Conservation (phyloP, 1,284 basidiomycete genomes). For the Albatrellus sp. region DNA sequence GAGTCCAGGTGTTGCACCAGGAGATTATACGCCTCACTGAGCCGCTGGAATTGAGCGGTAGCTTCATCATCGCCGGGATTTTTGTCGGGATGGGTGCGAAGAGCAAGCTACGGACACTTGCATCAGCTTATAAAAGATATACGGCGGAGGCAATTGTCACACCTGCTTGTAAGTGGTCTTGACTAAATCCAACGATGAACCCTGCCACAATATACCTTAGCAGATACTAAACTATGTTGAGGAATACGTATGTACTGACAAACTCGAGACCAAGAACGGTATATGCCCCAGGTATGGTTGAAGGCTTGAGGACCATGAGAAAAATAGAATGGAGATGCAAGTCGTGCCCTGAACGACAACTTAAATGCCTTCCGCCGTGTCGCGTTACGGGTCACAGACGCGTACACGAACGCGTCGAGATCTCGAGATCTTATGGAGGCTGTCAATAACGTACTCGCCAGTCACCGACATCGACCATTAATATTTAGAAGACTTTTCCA, state of each 20-base stretch:
- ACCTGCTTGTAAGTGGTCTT: constrained; percentile 61
- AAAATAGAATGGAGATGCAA: constrained; percentile 2
- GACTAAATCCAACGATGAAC: constrained; percentile 45
- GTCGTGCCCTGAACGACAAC: no score
- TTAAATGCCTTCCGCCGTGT: no score
- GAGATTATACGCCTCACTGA: constrained; percentile 55
- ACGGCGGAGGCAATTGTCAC: constrained; percentile 7
- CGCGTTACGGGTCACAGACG: no score
- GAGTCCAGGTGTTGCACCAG: constrained; percentile 43
- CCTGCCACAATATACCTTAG: constrained; percentile 24
- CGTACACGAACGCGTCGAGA: no score
- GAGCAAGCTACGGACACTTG: constrained; percentile 34
- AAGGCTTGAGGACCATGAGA: constrained; percentile 25
- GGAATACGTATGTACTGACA: constrained; percentile 20
- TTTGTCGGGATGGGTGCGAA: constrained; percentile 65
- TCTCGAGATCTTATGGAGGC: no score
- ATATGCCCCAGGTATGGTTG: constrained; percentile 37
- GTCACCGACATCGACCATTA: no score
- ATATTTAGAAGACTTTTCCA: no score
- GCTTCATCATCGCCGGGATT: constrained; percentile 51
- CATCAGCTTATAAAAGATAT: background rate
- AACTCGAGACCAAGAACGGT: constrained; percentile 42
- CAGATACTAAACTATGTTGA: background rate
- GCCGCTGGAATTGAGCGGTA: constrained; percentile 52
- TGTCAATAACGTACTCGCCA: no score